Conservation (phyloP, 768 basidiomycete genomes). For the Mrakia frigida region DNA sequence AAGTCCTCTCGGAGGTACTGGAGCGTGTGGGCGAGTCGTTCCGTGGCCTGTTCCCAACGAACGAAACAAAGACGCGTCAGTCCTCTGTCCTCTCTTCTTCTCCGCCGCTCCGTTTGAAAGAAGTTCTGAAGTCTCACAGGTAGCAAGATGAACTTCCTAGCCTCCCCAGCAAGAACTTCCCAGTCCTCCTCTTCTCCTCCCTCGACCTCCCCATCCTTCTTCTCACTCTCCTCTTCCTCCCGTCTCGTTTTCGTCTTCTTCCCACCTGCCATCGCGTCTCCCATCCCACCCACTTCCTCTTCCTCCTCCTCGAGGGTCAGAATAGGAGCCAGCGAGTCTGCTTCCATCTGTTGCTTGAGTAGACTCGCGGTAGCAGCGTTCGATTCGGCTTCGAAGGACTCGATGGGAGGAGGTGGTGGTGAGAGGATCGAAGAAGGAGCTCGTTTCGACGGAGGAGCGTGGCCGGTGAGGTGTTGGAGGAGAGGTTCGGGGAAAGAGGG, state of each 20-base stretch:
- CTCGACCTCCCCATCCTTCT: not conserved
- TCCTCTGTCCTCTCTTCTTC: not conserved
- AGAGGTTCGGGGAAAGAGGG: conserved; percentile 65
- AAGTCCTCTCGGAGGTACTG: conserved; percentile 67
- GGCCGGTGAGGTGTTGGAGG: conserved; percentile 46
- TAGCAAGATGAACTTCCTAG: conserved; percentile 60
- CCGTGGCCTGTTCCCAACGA: conserved; percentile 54
- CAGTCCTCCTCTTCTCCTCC: conserved; percentile 14
- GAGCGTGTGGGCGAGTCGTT: conserved; percentile 63
- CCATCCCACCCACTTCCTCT: conserved; percentile 16
- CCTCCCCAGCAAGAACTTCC: conserved; percentile 61
- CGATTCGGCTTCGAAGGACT: not conserved
- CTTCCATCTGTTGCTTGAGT: conserved; percentile 20
- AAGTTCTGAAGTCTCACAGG: conserved; percentile 50
- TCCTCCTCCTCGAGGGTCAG: conserved; percentile 7
- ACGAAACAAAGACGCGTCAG: conserved; percentile 23
- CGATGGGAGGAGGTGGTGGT: not conserved
- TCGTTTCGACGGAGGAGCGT: conserved; percentile 45
- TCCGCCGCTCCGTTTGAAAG: not conserved
- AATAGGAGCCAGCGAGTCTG: conserved; percentile 1
- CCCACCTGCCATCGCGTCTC: not conserved
- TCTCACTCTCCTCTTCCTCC: not conserved
- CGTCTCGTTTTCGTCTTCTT: not conserved
- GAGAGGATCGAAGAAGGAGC: not conserved
- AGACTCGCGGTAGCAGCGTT: not conserved